A percentile compares a stretch with the other conserved stretches of the same genome.
These are phyloP conservation scores for Salix udensis DNA, from an alignment of 345 rosid genomes.

Conservation along the genomic window DNA sequence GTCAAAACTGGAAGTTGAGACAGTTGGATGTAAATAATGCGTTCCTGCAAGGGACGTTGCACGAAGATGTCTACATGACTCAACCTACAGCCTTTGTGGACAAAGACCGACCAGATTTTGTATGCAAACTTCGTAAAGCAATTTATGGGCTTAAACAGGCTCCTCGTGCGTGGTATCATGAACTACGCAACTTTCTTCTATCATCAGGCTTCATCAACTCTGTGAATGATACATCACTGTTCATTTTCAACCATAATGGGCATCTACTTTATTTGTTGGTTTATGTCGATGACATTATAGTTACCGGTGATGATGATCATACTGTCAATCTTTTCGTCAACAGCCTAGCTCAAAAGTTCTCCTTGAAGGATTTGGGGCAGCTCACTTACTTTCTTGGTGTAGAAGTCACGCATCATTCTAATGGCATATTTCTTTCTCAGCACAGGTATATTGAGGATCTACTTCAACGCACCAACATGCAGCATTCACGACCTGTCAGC, in stretches of 20 bases:
- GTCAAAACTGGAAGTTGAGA: neutral
- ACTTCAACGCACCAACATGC: too few relatives aligned
- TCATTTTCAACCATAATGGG: neutral
- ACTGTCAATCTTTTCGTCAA: too few relatives aligned
- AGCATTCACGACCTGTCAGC: too few relatives aligned
- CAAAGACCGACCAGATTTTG: neutral
- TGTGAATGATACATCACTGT: neutral
- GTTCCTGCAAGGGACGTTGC: neutral
- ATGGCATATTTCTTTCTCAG: too few relatives aligned
- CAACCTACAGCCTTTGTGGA: neutral
- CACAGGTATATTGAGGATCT: too few relatives aligned
- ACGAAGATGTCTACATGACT: neutral
- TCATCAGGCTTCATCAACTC: too few relatives aligned
- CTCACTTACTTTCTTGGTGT: too few relatives aligned
- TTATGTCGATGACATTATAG: neutral
- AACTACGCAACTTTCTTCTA: too few relatives aligned
- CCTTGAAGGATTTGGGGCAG: accelerated
- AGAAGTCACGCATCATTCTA: too few relatives aligned
- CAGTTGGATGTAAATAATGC: neutral
- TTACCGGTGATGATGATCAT: neutral
- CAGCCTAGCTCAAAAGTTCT: too few relatives aligned
- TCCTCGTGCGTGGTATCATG: neutral
- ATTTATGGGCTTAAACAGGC: neutral
- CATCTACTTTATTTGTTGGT: neutral
- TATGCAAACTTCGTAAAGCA: neutral